These are phyloP conservation scores for Eutypella sp. DNA, from an alignment of 2,329 filamentous ascomycete genomes.

Conservation along the genomic window DNA sequence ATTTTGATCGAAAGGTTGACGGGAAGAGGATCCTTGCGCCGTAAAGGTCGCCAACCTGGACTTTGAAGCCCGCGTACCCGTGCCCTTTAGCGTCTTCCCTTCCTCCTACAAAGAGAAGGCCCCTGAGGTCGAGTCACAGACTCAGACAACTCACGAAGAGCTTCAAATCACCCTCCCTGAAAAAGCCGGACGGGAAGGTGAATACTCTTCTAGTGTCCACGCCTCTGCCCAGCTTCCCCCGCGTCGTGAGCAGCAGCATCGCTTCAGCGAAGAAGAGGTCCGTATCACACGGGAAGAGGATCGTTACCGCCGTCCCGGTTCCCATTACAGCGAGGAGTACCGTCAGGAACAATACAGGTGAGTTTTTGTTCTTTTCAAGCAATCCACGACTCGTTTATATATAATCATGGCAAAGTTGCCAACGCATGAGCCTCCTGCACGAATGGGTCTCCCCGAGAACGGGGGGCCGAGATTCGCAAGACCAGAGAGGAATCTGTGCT, in stretches of 20 bases:
- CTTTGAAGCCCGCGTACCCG: conserved; percentile 99
- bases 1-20: conserved; percentile 35
- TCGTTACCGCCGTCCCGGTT: conserved; percentile 66
- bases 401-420: no score
- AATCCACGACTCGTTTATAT: no score
- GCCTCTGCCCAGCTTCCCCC: conserved; percentile 59
- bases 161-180: conserved; percentile 73
- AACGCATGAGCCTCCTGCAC: no score
- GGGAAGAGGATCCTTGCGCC: conserved; percentile 40
- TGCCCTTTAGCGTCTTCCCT: conserved; percentile 99
- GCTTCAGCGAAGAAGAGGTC: conserved; percentile 78
- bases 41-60: conserved; percentile 92
- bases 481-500: no score
- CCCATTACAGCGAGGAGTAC: conserved; percentile 48
- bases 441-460: no score
- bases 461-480: no score
- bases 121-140: conserved; percentile 48
- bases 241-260: conserved; percentile 49
- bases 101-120: conserved; percentile 75
- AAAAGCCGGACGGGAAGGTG: conserved; percentile 97
- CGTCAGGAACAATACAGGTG: conserved; percentile 49
- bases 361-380: no score
- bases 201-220: conserved; percentile 67
- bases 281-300: conserved; percentile 74
- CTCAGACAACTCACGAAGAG: conserved; percentile 75